phyloP scores from a whole-genome alignment of 2,329 filamentous ascomycete species.

The Lasiodiplodia sp. region DNA sequence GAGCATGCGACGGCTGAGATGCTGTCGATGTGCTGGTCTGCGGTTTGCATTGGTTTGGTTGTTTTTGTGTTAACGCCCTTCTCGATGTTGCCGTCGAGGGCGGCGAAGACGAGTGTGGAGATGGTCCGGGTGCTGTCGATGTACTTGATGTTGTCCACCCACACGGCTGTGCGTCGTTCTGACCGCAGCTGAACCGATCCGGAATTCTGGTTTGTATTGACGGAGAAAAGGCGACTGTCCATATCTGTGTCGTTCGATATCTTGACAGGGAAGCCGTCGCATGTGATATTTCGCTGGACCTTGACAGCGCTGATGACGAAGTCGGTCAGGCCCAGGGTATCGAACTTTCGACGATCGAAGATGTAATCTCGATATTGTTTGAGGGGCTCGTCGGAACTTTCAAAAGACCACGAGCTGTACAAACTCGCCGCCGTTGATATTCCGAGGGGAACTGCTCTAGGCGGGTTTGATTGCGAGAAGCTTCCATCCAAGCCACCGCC shows the following conservation, averaged over 20 bases:
- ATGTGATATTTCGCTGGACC: background rate
- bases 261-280: background rate
- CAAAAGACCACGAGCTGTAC: background rate
- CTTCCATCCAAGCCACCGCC: background rate
- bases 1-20: background rate
- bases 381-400: background rate
- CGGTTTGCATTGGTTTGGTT: background rate
- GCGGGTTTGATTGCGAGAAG: background rate
- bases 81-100: too few species aligned
- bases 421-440: background rate
- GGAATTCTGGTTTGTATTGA: too few species aligned
- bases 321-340: background rate
- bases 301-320: background rate
- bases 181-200: too few species aligned
- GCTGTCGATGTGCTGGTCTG: background rate
- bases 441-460: too few species aligned
- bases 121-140: too few species aligned
- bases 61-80: background rate
- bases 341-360: background rate
- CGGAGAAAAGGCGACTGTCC: too few species aligned
- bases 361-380: background rate
- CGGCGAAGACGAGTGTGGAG: too few species aligned
- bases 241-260: background rate
- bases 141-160: too few species aligned
- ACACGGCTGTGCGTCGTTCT: background rate